Conservation (phyloP, 257 asterid genomes). For the Gardenia jasminoides region DNA sequence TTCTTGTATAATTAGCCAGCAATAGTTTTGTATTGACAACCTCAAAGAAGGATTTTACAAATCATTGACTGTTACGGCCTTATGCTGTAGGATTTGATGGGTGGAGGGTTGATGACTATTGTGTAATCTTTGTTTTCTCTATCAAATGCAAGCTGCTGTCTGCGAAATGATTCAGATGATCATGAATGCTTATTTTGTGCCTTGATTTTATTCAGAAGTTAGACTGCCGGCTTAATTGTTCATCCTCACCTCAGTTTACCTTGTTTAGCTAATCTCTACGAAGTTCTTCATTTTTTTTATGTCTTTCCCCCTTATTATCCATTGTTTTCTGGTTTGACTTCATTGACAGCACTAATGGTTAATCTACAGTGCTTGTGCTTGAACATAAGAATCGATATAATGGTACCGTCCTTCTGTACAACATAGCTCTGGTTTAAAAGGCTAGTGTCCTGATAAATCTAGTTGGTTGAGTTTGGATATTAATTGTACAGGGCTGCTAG, state of each 20-base stretch:
- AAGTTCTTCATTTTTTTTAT: too few species aligned
- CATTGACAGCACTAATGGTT: too few species aligned
- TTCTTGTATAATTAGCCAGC: background rate
- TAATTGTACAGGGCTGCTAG: too few species aligned
- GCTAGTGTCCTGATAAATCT: too few species aligned
- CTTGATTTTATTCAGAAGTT: background rate
- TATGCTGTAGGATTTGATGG: too few species aligned
- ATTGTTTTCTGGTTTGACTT: background rate
- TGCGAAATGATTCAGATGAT: background rate
- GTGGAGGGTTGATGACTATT: background rate
- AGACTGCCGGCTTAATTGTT: background rate
- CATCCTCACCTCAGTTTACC: too few species aligned
- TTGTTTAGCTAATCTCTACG: background rate
- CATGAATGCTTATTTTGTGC: background rate
- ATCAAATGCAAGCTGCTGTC: background rate
- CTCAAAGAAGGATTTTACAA: background rate
- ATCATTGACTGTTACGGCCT: too few species aligned
- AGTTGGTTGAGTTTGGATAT: too few species aligned
- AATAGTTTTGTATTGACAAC: background rate
- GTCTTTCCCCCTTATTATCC: background rate
- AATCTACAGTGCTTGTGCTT: too few species aligned
- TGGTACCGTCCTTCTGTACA: too few species aligned
- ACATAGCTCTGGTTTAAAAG: too few species aligned
- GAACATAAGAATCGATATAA: too few species aligned
- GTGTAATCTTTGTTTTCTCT: background rate